Base-by-base conservation (phyloP, 139 green algal genomes). In the Micractinium conductrix region DNA sequence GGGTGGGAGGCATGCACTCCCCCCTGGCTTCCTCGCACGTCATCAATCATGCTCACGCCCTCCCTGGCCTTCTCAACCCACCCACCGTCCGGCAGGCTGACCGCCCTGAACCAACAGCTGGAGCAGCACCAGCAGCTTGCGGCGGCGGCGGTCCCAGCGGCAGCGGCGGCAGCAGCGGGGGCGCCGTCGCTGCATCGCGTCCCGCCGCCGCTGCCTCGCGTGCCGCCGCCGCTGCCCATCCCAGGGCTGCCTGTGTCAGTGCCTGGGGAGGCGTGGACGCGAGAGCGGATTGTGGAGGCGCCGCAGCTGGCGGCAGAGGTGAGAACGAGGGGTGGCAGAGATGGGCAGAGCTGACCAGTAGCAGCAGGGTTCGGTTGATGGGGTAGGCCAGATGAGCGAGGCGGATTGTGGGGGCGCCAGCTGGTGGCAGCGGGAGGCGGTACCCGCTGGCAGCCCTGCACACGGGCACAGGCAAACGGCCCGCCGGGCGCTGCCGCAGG, bases 101-200 rank as follows among this genome's bases (percentile, higher is more conserved):
- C 37, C 30, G 45, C 74, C 10, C n/a, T 80, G 12, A 35, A 33
- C n/a, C 37, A 48, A 45, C 53, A 37, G n/a, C 33, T 80, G 30
- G 74, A 80, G 2, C 30, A 67, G 74, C 74, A 80, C 26, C 74
- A 80, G 74, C 74, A 80, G 74, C 74, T 16, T 28, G 37, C 45
- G 74, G 43, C 6, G 74, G 43, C n/a, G 28, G 30, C 17, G 16
- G 8, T 37, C 16, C 14, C 70, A 28, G 70, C 17, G 26, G n/a
- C 45, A 0, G 33, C n/a, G 16, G 33, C 35, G 65, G 0, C 33
- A 14, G 8, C 33, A 7, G 12, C 33, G 65, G 16, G 2, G 53
- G 8, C 58, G 58, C n/a, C n/a, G n/a, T n/a, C n/a, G n/a, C n/a
- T n/a, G n/a, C n/a, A n/a, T n/a, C n/a, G n/a, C n/a, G n/a, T n/a